Conservation (phyloP, 139 green algal genomes). For the Axilococcus clingmanii region DNA sequence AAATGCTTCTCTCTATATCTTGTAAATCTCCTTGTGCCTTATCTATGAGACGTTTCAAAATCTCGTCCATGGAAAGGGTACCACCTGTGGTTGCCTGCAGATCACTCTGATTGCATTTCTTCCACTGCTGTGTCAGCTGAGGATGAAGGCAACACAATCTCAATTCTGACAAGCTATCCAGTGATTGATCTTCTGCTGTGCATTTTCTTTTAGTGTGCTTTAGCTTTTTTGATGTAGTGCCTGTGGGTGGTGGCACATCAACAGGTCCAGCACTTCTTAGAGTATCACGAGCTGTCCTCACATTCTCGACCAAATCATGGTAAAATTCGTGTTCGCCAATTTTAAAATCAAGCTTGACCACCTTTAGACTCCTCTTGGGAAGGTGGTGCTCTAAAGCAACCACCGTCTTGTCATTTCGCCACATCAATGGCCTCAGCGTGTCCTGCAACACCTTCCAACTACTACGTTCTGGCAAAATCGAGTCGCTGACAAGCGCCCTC, state of each 20-base stretch:
- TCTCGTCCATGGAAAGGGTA: neutral
- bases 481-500: neutral
- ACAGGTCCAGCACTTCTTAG: neutral
- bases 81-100: conserved; percentile 25
- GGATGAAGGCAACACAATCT: conserved; percentile 63
- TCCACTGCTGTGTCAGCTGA: conserved; percentile 57
- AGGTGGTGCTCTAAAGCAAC: conserved; percentile 40
- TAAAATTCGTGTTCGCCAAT: conserved; percentile 22
- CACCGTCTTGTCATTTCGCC: conserved; percentile 57
- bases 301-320: conserved; percentile 2
- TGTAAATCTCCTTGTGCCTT: neutral
- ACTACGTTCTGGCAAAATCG: neutral
- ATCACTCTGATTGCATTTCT: conserved; percentile 12
- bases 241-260: conserved; percentile 3
- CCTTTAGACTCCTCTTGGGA: conserved; percentile 34
- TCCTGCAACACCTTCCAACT: conserved; percentile 24
- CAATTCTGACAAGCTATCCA: conserved; percentile 38
- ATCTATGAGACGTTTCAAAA: neutral
- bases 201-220: neutral
- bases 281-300: neutral
- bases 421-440: conserved; percentile 61
- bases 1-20: neutral
- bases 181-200: conserved; percentile 9
- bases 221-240: neutral
- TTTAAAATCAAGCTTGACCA: conserved; percentile 15